Conservation (phyloP, 2,329 filamentous ascomycete genomes). For the Aspergillus novofumigatus region DNA sequence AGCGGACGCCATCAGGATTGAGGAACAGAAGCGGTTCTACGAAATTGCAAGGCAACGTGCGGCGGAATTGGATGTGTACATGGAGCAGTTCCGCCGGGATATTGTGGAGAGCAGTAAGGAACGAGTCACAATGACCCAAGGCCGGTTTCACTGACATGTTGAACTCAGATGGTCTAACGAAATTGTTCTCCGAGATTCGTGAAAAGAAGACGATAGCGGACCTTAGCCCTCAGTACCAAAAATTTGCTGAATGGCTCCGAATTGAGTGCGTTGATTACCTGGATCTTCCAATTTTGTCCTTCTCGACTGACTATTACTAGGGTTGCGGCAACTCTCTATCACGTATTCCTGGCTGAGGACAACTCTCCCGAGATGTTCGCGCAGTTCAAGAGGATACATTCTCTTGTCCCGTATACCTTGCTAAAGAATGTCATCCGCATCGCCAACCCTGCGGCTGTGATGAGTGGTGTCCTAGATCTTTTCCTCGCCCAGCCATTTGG, state of each 20-base stretch:
- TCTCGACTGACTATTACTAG: slow-evolving; percentile 25
- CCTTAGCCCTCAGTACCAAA: slow-evolving; percentile 90
- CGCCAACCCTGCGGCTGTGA: slow-evolving; percentile 92
- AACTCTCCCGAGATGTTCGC: slow-evolving; percentile 96
- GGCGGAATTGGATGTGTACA: slow-evolving; percentile 91
- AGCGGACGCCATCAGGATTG: slow-evolving; percentile 81
- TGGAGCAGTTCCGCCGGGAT: slow-evolving; percentile 73
- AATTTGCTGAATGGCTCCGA: slow-evolving; percentile 95
- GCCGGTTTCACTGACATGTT: slow-evolving; percentile 28
- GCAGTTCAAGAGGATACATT: slow-evolving; percentile 90
- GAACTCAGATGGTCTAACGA: slow-evolving; percentile 71
- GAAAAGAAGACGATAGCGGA: slow-evolving; percentile 83
- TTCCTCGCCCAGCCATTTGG: slow-evolving; percentile 96
- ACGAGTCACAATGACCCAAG: not conserved
- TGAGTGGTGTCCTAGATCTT: slow-evolving; percentile 90
- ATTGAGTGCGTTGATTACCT: slow-evolving; percentile 61
- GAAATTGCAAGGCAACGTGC: slow-evolving; percentile 89
- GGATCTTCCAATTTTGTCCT: not conserved
- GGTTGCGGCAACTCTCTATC: slow-evolving; percentile 92
- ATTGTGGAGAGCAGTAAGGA: slow-evolving; percentile 67
- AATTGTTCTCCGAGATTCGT: slow-evolving; percentile 87
- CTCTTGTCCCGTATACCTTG: slow-evolving; percentile 84
- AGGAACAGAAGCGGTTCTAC: slow-evolving; percentile 92
- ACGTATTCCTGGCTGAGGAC: slow-evolving; percentile 94
- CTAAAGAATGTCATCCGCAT: slow-evolving; percentile 97